Base-by-base conservation (phyloP, 2,329 filamentous ascomycete species). In the Venturia carpophila region DNA sequence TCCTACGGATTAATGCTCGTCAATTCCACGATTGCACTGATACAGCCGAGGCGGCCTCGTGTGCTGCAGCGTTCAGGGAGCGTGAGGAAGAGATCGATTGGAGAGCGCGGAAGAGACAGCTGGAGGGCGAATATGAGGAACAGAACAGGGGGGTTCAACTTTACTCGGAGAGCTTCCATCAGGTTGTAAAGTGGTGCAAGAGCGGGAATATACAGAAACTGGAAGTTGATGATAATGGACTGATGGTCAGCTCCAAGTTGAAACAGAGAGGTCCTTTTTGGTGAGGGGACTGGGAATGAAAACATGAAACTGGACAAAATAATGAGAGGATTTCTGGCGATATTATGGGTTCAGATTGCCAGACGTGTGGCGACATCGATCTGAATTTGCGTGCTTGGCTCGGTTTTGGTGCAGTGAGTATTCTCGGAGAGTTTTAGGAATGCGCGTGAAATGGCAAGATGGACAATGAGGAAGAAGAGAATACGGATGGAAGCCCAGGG, bases 81-180 rank as follows among this genome's bases (percentile, higher is more conserved):
- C 17, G 24, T 5, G 24, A 34, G 1, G 49, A 55, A 24, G 49
- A 55, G 27, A 24, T 30, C 19, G 30, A 30, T 24, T 34, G 49
- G 24, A 9, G 1, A 15, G 30, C 34, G 27, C 10, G 49, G 49
- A 55, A 55, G 10, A 30, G 27, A 5, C 24, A 55, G 24, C 13
- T 55, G 49, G 49, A 55, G 49, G 24, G 19, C 30, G 24, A 30
- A 21, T 5, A 21, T 11, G 10, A 21, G 6, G 45, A 47, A 24
- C 45, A 47, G 19, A 21, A 9, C n/a, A 47, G n/a, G 45, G 24
- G 45, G n/a, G 24, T 47, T 24, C 45, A 19, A 24, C 45, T 47
- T n/a, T 19, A 47, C n/a, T 47, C 45, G n/a, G 45, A 47, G n/a
- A 47, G 45, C 45, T 47, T 47, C 45, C 45, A 47, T 21, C 45